Percentiles rank a stretch among this genome's conserved stretches.
Evolutionary conservation across 73 alveolate species (phyloP).

Genomic region (Paramecium sexaurelia): DNA sequence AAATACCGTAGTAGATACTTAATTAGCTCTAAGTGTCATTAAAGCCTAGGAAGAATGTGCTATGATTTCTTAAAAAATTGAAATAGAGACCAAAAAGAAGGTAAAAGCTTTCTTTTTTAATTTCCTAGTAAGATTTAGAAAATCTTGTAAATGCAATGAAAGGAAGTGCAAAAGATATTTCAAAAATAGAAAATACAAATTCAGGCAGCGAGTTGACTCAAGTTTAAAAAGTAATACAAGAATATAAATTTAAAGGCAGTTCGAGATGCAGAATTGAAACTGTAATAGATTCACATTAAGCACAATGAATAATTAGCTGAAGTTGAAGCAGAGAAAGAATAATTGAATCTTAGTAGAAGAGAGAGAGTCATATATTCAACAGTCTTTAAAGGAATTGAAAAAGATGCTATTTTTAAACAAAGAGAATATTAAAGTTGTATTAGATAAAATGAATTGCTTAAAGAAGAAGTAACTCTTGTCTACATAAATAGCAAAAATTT

Average conservation of each 20-base stretch:
- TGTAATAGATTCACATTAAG: conserved; percentile 33
- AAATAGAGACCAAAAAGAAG: conserved; percentile 33
- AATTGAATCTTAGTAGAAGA: conserved; percentile 47
- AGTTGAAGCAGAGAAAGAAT: conserved; percentile 48
- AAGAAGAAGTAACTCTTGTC: not conserved
- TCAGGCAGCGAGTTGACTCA: not conserved
- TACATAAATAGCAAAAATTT: not conserved
- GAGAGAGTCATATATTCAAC: conserved; percentile 56
- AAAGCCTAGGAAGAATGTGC: conserved; percentile 39
- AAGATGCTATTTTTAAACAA: conserved; percentile 43
- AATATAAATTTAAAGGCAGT: not conserved
- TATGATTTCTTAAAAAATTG: conserved; percentile 34
- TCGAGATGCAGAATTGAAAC: conserved; percentile 40
- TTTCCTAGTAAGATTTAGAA: conserved; percentile 17
- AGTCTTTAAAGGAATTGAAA: conserved; percentile 48
- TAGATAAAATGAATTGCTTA: conserved; percentile 14
- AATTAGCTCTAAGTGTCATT: not conserved
- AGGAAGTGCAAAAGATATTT: not conserved
- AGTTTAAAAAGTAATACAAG: not conserved
- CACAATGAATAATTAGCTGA: conserved; percentile 56
- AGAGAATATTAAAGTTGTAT: conserved; percentile 41
- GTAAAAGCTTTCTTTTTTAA: not conserved
- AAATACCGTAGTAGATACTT: conserved; percentile 14
- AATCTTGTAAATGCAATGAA: not conserved
- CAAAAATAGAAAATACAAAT: not conserved